Evolutionary conservation across 306 rosid genomes (phyloP).

Genomic region (Luffa aegyptiaca): DNA sequence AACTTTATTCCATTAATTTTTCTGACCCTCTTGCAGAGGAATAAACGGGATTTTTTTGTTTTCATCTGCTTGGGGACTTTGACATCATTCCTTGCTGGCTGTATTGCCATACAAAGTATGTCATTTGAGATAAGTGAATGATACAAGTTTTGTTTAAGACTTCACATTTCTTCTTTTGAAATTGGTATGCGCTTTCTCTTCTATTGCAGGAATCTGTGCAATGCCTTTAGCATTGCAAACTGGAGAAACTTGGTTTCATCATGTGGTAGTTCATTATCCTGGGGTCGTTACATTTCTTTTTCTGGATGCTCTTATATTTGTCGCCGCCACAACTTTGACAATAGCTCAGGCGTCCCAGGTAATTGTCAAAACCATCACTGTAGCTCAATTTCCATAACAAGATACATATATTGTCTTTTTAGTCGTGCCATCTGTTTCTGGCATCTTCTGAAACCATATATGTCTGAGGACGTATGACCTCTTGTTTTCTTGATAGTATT

Average conservation of each 20-base stretch:
- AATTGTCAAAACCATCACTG: slow-evolving; percentile 18
- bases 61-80: slow-evolving; percentile 56
- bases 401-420: background rate
- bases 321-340: slow-evolving; percentile 48
- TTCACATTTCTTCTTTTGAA: slow-evolving; percentile 13
- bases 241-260: slow-evolving; percentile 65
- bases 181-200: slow-evolving; percentile 19
- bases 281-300: slow-evolving; percentile 51
- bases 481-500: background rate
- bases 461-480: background rate
- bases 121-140: slow-evolving; percentile 7
- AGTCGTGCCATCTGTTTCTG: background rate
- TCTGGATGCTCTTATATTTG: slow-evolving; percentile 35
- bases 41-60: slow-evolving; percentile 81
- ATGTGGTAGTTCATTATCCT: slow-evolving; percentile 43
- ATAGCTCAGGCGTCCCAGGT: slow-evolving; percentile 70
- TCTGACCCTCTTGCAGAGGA: slow-evolving; percentile 63
- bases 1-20: slow-evolving; percentile 3
- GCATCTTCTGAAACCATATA: background rate
- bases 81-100: slow-evolving; percentile 40
- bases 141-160: slow-evolving; percentile 4
- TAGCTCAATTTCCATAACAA: background rate
- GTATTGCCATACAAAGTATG: slow-evolving; percentile 64
- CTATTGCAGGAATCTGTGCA: slow-evolving; percentile 58
- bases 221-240: slow-evolving; percentile 25